Evolutionary conservation across 169 alveolate genomes (phyloP).

Genomic region (Blepharisma undulans): DNA sequence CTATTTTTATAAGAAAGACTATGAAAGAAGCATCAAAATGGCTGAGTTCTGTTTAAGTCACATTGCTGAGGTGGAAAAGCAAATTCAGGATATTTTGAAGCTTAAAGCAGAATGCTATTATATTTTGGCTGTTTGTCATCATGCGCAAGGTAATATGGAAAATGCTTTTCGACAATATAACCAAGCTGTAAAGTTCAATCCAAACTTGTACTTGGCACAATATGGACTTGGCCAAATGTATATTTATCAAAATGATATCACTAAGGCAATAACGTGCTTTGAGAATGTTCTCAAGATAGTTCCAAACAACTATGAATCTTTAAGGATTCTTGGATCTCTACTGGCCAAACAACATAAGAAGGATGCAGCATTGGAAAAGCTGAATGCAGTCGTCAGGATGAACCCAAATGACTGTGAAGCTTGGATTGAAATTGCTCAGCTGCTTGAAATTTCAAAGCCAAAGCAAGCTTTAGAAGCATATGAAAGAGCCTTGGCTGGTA

Average conservation of each 20-base stretch:
- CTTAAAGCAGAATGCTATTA: conserved; percentile 19
- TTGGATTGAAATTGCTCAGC: conserved; percentile 37
- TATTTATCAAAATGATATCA: conserved; percentile 19
- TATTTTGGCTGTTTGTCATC: conserved; percentile 13
- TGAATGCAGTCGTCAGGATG: background rate
- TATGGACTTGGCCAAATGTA: conserved; percentile 40
- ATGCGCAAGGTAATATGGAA: conserved; percentile 17
- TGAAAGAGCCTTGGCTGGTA: conserved; percentile 29
- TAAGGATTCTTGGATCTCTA: conserved; percentile 27
- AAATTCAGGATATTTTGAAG: background rate
- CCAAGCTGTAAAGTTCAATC: conserved; percentile 21
- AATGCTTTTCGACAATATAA: conserved; percentile 25
- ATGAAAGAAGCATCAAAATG: conserved; percentile 17
- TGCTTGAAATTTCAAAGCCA: conserved; percentile 43
- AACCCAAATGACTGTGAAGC: conserved; percentile 40
- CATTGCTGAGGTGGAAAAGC: conserved; percentile 10
- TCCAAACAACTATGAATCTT: conserved; percentile 32
- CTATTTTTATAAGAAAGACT: conserved; percentile 36
- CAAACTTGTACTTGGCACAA: background rate
- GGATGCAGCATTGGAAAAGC: conserved; percentile 23
- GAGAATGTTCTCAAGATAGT: background rate
- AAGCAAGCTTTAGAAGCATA: conserved; percentile 39
- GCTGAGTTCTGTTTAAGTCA: conserved; percentile 13
- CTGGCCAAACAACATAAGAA: conserved; percentile 26
- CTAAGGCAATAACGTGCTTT: conserved; percentile 6